Conservation (phyloP, 305 asterid genomes). For the Andrographis paniculata region DNA sequence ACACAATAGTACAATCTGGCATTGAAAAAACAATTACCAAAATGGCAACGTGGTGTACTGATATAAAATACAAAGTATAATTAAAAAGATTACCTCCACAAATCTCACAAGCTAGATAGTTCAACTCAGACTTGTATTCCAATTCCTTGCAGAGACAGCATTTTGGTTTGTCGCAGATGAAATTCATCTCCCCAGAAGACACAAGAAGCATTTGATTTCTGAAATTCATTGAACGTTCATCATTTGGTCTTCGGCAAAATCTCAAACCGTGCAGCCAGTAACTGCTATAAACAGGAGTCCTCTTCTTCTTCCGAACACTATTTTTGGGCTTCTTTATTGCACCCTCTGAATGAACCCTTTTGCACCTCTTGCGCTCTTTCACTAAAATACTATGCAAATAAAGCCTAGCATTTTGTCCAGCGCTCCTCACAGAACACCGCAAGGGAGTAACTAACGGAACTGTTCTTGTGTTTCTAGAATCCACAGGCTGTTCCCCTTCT, state of each 20-base stretch:
- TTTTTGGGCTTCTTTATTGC: slow-evolving; percentile 28
- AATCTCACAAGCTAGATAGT: slow-evolving; percentile 68
- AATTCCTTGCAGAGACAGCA: slow-evolving; percentile 70
- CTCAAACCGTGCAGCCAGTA: slow-evolving; percentile 82
- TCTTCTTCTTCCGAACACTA: slow-evolving; percentile 41
- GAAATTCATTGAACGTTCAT: slow-evolving; percentile 46
- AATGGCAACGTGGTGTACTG: slow-evolving; percentile 9
- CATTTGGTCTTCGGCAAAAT: slow-evolving; percentile 52
- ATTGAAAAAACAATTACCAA: too few species aligned
- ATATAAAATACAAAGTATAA: slow-evolving; percentile 11
- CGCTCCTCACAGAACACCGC: slow-evolving; percentile 84
- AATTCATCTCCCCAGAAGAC: slow-evolving; percentile 35
- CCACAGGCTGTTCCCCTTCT: slow-evolving; percentile 28
- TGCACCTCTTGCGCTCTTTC: slow-evolving; percentile 43
- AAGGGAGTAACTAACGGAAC: slow-evolving; percentile 46
- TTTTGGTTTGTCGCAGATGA: slow-evolving; percentile 32
- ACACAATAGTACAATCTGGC: too few species aligned
- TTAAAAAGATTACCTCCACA: slow-evolving; percentile 68
- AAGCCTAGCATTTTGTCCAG: slow-evolving; percentile 34
- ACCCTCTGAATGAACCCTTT: slow-evolving; percentile 33
- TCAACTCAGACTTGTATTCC: slow-evolving; percentile 44
- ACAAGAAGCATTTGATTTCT: slow-evolving; percentile 51
- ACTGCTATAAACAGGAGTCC: slow-evolving; percentile 38
- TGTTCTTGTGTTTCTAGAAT: slow-evolving; percentile 34
- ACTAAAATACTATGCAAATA: slow-evolving; percentile 34